These are phyloP conservation scores for Trichoderma endophyticum DNA, from an alignment of 2,329 filamentous ascomycete species.

Conservation along the genomic window DNA sequence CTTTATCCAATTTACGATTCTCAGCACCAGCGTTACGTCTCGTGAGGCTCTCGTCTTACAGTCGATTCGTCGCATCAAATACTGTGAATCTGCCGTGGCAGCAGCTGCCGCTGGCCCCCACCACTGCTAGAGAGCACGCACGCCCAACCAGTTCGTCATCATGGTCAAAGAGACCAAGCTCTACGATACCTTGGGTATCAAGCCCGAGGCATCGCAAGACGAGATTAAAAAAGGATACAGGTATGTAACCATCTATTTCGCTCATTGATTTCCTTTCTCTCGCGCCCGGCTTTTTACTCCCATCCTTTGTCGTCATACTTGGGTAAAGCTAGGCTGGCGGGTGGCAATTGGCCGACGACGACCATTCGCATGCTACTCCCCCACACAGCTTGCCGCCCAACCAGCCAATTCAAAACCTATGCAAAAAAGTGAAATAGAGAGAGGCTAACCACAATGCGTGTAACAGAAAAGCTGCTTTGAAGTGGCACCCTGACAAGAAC, in stretches of 20 bases:
- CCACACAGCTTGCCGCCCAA: slow-evolving; percentile 15
- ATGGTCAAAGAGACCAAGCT: slow-evolving; percentile 97
- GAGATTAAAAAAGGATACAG: slow-evolving; percentile 97
- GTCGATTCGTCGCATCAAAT: neutral
- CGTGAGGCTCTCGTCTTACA: neutral
- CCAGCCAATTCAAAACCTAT: neutral
- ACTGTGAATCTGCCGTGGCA: neutral
- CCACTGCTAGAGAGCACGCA: neutral
- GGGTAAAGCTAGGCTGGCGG: slow-evolving; percentile 9
- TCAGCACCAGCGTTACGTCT: neutral
- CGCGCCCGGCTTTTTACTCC: neutral
- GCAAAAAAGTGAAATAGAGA: neutral
- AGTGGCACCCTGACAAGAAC: slow-evolving; percentile 98
- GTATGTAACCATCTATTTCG: slow-evolving; percentile 45
- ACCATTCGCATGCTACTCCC: neutral
- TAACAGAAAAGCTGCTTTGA: slow-evolving; percentile 76
- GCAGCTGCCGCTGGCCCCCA: neutral
- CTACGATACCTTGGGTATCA: slow-evolving; percentile 80
- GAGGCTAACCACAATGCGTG: slow-evolving; percentile 34
- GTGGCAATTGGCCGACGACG: slow-evolving; percentile 8
- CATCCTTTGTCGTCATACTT: slow-evolving; percentile 11
- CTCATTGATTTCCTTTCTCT: neutral
- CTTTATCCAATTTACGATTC: neutral
- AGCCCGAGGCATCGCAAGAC: slow-evolving; percentile 78
- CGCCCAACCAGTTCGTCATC: slow-evolving; percentile 29